Evolutionary conservation across 495 filamentous ascomycete species (phyloP), one percentile per base, ranked within the genome.

Genomic region (Penicillium soppii): DNA sequence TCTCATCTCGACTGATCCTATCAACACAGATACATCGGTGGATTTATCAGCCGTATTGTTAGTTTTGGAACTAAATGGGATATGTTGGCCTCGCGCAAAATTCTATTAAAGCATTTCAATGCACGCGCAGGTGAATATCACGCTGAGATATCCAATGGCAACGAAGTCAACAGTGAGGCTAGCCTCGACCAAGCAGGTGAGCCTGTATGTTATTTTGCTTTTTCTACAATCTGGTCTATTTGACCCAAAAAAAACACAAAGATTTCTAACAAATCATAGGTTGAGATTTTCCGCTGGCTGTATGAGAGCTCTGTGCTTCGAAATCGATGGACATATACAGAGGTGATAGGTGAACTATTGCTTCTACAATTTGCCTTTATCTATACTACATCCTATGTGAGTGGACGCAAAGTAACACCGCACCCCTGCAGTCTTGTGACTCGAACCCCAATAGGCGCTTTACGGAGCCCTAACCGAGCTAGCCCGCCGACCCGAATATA

Each of bases 351-450:
- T 2, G 58, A 64, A 21, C 53, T 64, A 52, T 35, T 64, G 1
- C 52, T 64, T 1, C 36, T 64, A n/a, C 58, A 64, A 32, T 64
- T 64, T 26, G 61, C 61, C 13, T 64, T 64, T 32, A 57, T 64
- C 43, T 64, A 64, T 19, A 64, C 61, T 5, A 61, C 61, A 4
- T 53, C 54, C 26, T 64, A 64, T 43, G 61, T 64, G 30, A 12
- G 52, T 50, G 4, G n/a, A 7, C 21, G 1, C 6, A 10, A 37
- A 2, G 20, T 26, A 12, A 29, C 22, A 9, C n/a, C 16, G 20
- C n/a, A 12, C 4, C 19, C 21, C 20, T 26, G 32, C 20, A 29
- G 13, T 19, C 4, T n/a, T 19, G 35, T 19, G 17, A 33, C 8
- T 32, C 10, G 38, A 36, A 19, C 4, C 42, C 39, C 23, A 40